These are phyloP conservation scores for Rhinocladiella mackenziei DNA, from an alignment of 2,329 filamentous ascomycete genomes.

Conservation along the genomic window DNA sequence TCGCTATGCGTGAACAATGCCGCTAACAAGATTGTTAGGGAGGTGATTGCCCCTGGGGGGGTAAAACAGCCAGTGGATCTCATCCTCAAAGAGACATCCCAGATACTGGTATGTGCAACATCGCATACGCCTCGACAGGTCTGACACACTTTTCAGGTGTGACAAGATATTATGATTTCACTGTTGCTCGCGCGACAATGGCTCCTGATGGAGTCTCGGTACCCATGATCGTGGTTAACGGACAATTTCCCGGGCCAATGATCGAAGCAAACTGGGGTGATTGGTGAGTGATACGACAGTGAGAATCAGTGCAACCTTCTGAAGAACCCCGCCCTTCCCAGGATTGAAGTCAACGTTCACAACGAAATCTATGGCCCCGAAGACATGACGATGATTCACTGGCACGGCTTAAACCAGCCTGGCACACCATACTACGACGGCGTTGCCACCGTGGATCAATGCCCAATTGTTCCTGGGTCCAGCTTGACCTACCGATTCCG, in stretches of 20 bases:
- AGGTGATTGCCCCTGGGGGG: constrained; percentile 21
- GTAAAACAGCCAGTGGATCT: constrained; percentile 11
- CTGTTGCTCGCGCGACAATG: constrained; percentile 16
- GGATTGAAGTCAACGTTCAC: constrained; percentile 33
- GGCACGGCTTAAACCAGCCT: constrained; percentile 26
- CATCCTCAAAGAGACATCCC: constrained; percentile 19
- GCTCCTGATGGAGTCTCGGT: constrained; percentile 32
- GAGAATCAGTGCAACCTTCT: constrained; percentile 11
- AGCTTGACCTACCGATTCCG: constrained; percentile 38
- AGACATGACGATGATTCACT: constrained; percentile 41
- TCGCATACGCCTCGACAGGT: not conserved
- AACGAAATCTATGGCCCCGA: constrained; percentile 35
- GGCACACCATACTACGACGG: constrained; percentile 28
- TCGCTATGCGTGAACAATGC: not conserved
- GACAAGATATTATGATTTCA: constrained; percentile 24
- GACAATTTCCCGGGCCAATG: constrained; percentile 36
- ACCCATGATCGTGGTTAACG: constrained; percentile 42
- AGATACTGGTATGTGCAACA: constrained; percentile 14
- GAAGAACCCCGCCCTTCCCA: constrained; percentile 1
- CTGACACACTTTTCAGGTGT: constrained; percentile 19
- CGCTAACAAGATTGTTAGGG: constrained; percentile 12
- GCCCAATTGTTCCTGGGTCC: constrained; percentile 26
- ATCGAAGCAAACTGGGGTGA: constrained; percentile 38
- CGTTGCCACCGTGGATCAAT: constrained; percentile 25
- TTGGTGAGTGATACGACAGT: constrained; percentile 22